These are phyloP conservation scores for Lactifluus echinatus DNA, from an alignment of 768 basidiomycete genomes.

Conservation along the genomic window DNA sequence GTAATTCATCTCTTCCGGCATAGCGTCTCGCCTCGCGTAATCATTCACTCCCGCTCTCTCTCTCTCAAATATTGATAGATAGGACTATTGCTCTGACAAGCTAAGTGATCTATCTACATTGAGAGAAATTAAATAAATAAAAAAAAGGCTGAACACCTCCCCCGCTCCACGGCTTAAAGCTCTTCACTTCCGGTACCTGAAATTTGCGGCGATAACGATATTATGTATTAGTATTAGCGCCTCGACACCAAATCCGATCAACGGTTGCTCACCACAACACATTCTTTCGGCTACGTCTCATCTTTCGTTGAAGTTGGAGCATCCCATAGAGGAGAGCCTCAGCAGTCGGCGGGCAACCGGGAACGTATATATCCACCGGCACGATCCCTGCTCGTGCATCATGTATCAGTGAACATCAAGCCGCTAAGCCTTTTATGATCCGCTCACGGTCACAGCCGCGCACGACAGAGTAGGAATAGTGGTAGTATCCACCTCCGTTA, in stretches of 20 bases:
- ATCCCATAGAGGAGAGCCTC: conserved; percentile 95
- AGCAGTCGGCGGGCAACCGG: conserved; percentile 91
- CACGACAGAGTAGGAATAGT: conserved; percentile 98
- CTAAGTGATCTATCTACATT: not conserved
- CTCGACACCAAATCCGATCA: not conserved
- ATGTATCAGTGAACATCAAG: conserved; percentile 15
- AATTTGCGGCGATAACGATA: not conserved
- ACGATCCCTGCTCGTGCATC: conserved; percentile 65
- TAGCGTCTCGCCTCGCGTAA: not conserved
- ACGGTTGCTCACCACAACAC: conserved; percentile 65
- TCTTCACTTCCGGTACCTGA: conserved; percentile 46
- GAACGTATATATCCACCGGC: conserved; percentile 97
- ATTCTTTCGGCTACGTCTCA: conserved; percentile 79
- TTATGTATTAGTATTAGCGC: not conserved
- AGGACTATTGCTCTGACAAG: no score
- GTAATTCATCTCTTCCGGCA: not conserved
- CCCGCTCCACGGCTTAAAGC: not conserved
- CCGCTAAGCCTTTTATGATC: not conserved
- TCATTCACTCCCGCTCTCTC: not conserved
- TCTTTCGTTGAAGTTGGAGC: conserved; percentile 95
- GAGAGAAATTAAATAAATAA: not conserved
- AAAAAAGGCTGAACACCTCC: not conserved
- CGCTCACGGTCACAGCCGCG: conserved; percentile 90
- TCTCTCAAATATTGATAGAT: no score
- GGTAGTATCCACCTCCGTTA: conserved; percentile 95